Conservation (phyloP, 164 flowering plant species). For the Vitis cinerea region DNA sequence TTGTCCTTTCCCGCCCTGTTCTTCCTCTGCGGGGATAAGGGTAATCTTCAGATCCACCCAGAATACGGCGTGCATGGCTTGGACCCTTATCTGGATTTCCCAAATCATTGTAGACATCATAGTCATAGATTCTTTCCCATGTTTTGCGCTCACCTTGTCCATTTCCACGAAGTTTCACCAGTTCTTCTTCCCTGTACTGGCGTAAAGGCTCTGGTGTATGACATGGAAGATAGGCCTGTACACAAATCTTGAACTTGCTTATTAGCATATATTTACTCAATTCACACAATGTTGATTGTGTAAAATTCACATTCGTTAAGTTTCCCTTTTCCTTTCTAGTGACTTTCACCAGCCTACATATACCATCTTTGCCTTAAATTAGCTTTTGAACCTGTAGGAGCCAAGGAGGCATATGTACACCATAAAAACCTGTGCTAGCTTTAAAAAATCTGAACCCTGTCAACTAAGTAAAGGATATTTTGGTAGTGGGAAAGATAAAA, state of each 20-base stretch:
- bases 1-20: constrained; percentile 70
- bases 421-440: too few relatives aligned
- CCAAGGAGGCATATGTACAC: too few relatives aligned
- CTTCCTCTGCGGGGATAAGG: constrained; percentile 85
- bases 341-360: not conserved
- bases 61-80: constrained; percentile 53
- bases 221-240: constrained; percentile 64
- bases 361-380: not conserved
- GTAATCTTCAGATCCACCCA: constrained; percentile 63
- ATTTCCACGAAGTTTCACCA: constrained; percentile 58
- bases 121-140: constrained; percentile 93
- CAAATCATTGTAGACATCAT: constrained; percentile 78
- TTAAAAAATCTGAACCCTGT: too few relatives aligned
- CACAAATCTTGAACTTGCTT: constrained; percentile 8
- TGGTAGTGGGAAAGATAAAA: too few relatives aligned
- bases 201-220: constrained; percentile 61
- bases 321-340: not conserved
- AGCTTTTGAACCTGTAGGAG: not conserved
- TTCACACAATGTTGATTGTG: not conserved
- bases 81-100: constrained; percentile 66
- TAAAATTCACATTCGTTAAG: too few relatives aligned
- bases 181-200: constrained; percentile 65
- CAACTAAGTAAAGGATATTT: too few relatives aligned
- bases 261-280: constrained; percentile 1
- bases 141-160: constrained; percentile 62